Base-by-base conservation (phyloP, 192 early-diverging fungal species). In the Entomortierella lignicola region DNA sequence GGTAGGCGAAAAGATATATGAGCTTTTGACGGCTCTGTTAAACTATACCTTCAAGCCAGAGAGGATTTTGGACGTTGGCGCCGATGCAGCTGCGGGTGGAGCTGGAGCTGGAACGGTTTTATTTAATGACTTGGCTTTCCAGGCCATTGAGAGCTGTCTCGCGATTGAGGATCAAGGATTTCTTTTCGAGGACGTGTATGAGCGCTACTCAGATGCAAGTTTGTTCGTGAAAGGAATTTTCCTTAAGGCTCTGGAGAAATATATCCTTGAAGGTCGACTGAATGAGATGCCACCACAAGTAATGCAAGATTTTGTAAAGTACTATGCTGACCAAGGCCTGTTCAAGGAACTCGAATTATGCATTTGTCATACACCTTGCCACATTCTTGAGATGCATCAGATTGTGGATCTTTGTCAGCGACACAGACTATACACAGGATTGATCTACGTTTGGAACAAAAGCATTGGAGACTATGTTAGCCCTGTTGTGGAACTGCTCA, bases 371-470 rank as follows among this genome's bases (percentile, higher is more conserved):
- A 85, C 87, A 17, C 82, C 83, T 12, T 87, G 86, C 34, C 82
- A 86, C 27, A 81, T 82, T 34, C 65, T 89, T 2, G 86, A 88
- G 60, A 87, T 89, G 65, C 81, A 89, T 72, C 85, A 89, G 58
- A 81, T 89, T 29, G 84, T 89, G 29, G 79, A 82, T 20, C 63
- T 88, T 44, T 89, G 88, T 60, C 84, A 86, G 18, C 81, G 74
- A 1, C 84, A 89, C 59, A 71, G 82, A 18, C 61, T 89, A 10
- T 89, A 86, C 67, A 85, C 85, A 20, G 88, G 84, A 2, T 80
- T 86, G 66, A 89, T 88, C 37, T 89, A 88, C 55, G 88, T 89
- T 0, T 89, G 85, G 86, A 89, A 88, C 66, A 79, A 81, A 27
- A 86, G 85, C 31, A 87, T 89, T 68, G 63, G 82, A 13, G 88